Evolutionary conservation across 2,329 filamentous ascomycete species (phyloP).

Genomic region (Ophiostoma piceae): DNA sequence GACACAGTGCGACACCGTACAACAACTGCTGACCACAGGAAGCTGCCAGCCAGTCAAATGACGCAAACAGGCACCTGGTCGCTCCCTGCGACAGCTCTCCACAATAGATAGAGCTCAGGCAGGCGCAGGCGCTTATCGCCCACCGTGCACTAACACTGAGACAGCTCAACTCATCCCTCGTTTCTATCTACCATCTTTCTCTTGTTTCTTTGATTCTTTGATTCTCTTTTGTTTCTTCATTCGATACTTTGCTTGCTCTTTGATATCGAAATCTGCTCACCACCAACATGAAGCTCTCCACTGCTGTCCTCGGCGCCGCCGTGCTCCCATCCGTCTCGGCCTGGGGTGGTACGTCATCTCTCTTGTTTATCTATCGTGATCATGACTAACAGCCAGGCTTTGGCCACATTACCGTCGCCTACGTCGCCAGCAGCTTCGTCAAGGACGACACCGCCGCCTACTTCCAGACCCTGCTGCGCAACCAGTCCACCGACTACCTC

Average conservation of each 20-base stretch:
- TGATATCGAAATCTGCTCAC: not conserved
- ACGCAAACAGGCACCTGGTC: too few species aligned
- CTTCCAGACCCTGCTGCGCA: slow-evolving; percentile 54
- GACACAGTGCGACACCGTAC: too few species aligned
- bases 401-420: slow-evolving; percentile 62
- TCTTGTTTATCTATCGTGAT: too few species aligned
- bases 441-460: slow-evolving; percentile 49
- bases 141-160: too few species aligned
- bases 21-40: too few species aligned
- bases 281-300: slow-evolving; percentile 25
- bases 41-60: too few species aligned
- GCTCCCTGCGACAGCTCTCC: too few species aligned
- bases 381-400: slow-evolving; percentile 41
- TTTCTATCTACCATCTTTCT: too few species aligned
- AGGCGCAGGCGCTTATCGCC: too few species aligned
- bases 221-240: not conserved
- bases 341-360: slow-evolving; percentile 40
- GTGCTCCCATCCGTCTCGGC: slow-evolving; percentile 36
- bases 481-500: slow-evolving; percentile 52
- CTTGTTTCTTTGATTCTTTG: too few species aligned
- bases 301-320: slow-evolving; percentile 31
- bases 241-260: not conserved
- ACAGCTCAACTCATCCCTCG: too few species aligned
- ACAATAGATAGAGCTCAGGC: too few species aligned
- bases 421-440: slow-evolving; percentile 57